phyloP scores from a whole-genome alignment of 768 basidiomycete species.

The Solioccasus polychromus region DNA sequence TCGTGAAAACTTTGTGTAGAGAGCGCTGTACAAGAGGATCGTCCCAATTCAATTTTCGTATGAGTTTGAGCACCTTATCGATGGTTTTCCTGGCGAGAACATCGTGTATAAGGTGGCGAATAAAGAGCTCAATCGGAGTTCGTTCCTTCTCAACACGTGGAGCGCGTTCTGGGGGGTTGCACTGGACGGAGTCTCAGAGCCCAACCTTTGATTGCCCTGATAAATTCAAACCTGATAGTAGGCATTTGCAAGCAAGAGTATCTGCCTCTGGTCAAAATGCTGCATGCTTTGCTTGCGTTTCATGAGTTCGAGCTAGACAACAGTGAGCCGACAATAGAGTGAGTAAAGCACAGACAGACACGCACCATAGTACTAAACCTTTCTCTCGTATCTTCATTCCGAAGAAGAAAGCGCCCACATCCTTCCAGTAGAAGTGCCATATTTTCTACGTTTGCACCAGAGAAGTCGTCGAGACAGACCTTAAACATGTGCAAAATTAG shows the following conservation, averaged over 20 bases:
- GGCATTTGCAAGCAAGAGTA: constrained; percentile 91
- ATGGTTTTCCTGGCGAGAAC: constrained; percentile 91
- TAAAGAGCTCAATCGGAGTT: constrained; percentile 85
- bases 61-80: constrained; percentile 90
- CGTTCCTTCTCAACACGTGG: constrained; percentile 85
- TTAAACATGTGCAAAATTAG: constrained; percentile 95
- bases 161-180: constrained; percentile 93
- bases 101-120: constrained; percentile 92
- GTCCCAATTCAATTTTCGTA: constrained; percentile 98
- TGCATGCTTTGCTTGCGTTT: constrained; percentile 90
- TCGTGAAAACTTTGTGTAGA: constrained; percentile 90
- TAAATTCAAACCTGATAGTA: constrained; percentile 78
- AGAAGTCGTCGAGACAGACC: constrained; percentile 95
- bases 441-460: constrained; percentile 90
- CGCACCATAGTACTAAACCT: constrained; percentile 86
- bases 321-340: constrained; percentile 8
- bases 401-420: constrained; percentile 87
- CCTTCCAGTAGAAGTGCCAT: constrained; percentile 88
- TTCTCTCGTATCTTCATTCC: constrained; percentile 83
- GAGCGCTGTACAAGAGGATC: constrained; percentile 55
- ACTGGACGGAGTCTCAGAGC: constrained; percentile 46
- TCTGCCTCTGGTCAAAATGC: constrained; percentile 89
- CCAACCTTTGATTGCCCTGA: background rate
- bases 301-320: constrained; percentile 82
- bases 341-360: background rate